phyloP scores from a whole-genome alignment of 257 asterid genomes.

The Solanum arcanum region DNA sequence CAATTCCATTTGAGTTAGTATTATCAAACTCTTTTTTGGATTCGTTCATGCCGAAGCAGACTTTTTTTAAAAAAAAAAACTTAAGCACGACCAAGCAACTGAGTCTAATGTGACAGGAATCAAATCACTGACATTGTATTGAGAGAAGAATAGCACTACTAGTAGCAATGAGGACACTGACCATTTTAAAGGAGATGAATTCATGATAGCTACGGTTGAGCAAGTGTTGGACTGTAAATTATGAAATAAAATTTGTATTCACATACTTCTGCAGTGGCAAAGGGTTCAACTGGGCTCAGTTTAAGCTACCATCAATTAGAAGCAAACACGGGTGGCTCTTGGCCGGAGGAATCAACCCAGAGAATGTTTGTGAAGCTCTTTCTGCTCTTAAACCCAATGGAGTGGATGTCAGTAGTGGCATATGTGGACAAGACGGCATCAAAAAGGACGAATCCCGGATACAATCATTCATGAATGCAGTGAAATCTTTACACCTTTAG shows the following conservation, averaged over 20 bases:
- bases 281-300: slow-evolving; percentile 75
- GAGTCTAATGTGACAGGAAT: neutral
- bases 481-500: slow-evolving; percentile 36
- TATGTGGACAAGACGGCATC: slow-evolving; percentile 73
- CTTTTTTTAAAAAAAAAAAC: neutral
- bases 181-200: neutral
- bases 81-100: neutral
- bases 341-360: slow-evolving; percentile 82
- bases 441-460: slow-evolving; percentile 59
- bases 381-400: slow-evolving; percentile 66
- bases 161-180: neutral
- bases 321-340: slow-evolving; percentile 87
- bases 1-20: neutral
- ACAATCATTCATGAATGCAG: slow-evolving; percentile 54
- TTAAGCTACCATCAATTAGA: slow-evolving; percentile 49
- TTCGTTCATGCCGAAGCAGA: neutral
- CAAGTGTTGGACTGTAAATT: neutral
- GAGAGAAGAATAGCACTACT: neutral
- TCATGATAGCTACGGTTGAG: neutral
- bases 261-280: slow-evolving; percentile 48
- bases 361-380: slow-evolving; percentile 58
- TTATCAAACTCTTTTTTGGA: neutral
- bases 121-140: neutral
- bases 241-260: neutral
- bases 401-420: slow-evolving; percentile 90